A percentile compares a stretch with the other conserved stretches of the same genome.
Evolutionary conservation across 768 basidiomycete species (phyloP).

Genomic region (Kwoniella sp.): DNA sequence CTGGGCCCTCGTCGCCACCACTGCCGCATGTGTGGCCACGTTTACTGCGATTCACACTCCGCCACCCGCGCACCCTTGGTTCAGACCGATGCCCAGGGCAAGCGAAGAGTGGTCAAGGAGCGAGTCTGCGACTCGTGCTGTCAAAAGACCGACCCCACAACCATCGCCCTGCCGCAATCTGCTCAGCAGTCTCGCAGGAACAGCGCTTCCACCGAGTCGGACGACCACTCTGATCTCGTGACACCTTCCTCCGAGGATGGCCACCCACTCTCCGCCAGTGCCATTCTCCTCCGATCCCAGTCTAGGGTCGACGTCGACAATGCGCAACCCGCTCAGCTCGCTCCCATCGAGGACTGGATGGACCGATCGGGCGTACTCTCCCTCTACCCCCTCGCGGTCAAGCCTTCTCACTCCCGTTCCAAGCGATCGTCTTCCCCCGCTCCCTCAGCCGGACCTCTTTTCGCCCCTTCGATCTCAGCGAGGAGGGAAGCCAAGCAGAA

Average conservation of each 20-base stretch:
- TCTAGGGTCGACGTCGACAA: constrained; percentile 7
- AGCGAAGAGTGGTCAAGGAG: constrained; percentile 11
- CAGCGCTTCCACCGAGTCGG: constrained; percentile 13
- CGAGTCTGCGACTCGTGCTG: constrained; percentile 41
- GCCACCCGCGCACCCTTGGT: constrained; percentile 19
- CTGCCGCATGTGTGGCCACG: constrained; percentile 38
- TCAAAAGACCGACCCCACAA: not conserved
- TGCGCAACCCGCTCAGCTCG: constrained; percentile 11
- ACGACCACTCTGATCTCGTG: constrained; percentile 17
- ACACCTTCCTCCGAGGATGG: constrained; percentile 23
- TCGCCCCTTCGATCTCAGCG: constrained; percentile 24
- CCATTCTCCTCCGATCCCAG: constrained; percentile 4
- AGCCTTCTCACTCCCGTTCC: constrained; percentile 16
- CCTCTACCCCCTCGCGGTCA: constrained; percentile 41
- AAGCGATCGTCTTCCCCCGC: constrained; percentile 2
- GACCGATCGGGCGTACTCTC: constrained; percentile 38
- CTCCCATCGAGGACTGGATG: constrained; percentile 43
- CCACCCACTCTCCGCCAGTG: constrained; percentile 2
- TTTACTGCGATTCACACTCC: constrained; percentile 34
- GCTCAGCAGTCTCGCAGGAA: constrained; percentile 13
- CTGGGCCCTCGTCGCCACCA: constrained; percentile 37
- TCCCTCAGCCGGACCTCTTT: constrained; percentile 36
- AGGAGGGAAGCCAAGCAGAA: constrained; percentile 20
- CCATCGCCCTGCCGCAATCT: constrained; percentile 8
- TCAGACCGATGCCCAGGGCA: constrained; percentile 7